A percentile compares a stretch with the other conserved stretches of the same genome.
phyloP scores from a whole-genome alignment of 2,329 filamentous ascomycete genomes.

The Gyromitra esculenta region DNA sequence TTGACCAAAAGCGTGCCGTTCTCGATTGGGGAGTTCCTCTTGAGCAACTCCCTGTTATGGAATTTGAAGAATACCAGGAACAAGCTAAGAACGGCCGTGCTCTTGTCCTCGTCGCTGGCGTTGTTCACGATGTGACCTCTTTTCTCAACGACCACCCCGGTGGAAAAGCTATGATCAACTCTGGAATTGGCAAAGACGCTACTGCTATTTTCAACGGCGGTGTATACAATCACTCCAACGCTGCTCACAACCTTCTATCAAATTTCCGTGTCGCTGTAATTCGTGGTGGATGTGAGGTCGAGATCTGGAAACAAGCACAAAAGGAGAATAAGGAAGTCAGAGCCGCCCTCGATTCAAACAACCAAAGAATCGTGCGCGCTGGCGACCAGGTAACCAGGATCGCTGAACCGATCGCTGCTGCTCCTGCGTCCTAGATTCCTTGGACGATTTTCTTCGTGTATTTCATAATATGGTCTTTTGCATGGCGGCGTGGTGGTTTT shows the following conservation, averaged over 20 bases:
- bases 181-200: conserved; percentile 84
- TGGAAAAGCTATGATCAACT: conserved; percentile 85
- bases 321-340: conserved; percentile 82
- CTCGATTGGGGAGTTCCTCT: conserved; percentile 89
- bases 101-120: conserved; percentile 80
- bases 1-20: conserved; percentile 82
- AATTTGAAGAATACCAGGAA: conserved; percentile 85
- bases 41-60: conserved; percentile 83
- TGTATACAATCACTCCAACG: conserved; percentile 89
- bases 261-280: conserved; percentile 90
- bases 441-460: conserved; percentile 4
- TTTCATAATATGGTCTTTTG: conserved; percentile 29
- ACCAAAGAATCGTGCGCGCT: conserved; percentile 84
- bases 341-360: conserved; percentile 80
- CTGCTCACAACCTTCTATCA: conserved; percentile 85
- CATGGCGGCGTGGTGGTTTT: conserved; percentile 28
- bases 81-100: conserved; percentile 80
- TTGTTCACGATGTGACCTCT: conserved; percentile 83
- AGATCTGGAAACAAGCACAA: conserved; percentile 91
- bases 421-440: conserved; percentile 62
- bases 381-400: conserved; percentile 87
- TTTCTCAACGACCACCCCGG: conserved; percentile 93
- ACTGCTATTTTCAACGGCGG: conserved; percentile 92
- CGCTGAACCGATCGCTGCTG: conserved; percentile 78
- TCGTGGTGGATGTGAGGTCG: conserved; percentile 85